Evolutionary conservation across 2,329 filamentous ascomycete genomes (phyloP).

Genomic region (Rhinocladiella mackenziei): DNA sequence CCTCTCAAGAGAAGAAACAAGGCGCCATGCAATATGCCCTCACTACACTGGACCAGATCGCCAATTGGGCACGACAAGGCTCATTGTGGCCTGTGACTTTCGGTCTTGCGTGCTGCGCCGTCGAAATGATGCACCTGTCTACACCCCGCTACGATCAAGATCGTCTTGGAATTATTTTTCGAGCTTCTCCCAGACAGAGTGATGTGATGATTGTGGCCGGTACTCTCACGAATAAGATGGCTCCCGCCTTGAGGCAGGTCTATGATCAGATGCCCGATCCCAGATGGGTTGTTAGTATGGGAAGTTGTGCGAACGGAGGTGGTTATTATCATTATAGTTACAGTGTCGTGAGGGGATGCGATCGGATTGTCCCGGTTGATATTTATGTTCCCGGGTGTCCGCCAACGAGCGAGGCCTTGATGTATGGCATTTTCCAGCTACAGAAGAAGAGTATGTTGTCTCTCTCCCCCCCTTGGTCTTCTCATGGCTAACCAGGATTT

Average conservation of each 20-base stretch:
- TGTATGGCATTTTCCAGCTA: conserved; percentile 66
- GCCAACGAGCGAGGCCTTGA: conserved; percentile 50
- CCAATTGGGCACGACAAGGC: conserved; percentile 80
- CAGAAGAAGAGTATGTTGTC: conserved; percentile 62
- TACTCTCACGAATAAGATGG: conserved; percentile 95
- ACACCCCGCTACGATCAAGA: conserved; percentile 87
- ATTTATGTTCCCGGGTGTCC: conserved; percentile 73
- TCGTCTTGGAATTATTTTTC: conserved; percentile 84
- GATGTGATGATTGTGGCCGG: conserved; percentile 94
- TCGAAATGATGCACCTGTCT: conserved; percentile 91
- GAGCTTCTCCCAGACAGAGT: conserved; percentile 78
- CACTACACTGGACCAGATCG: conserved; percentile 57
- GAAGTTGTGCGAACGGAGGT: conserved; percentile 77
- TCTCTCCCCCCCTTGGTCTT: background rate
- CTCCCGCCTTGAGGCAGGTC: conserved; percentile 79
- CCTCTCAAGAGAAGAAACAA: conserved; percentile 49
- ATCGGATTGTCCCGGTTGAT: conserved; percentile 73
- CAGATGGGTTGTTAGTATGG: conserved; percentile 82
- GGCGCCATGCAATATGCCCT: conserved; percentile 52
- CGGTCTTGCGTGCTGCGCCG: conserved; percentile 79
- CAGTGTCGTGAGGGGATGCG: conserved; percentile 69
- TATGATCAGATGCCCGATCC: conserved; percentile 97
- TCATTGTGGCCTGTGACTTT: conserved; percentile 89
- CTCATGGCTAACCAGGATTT: conserved; percentile 7
- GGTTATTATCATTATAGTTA: conserved; percentile 88